Conservation (phyloP, 495 filamentous ascomycete species). For the Tuber aestivum region DNA sequence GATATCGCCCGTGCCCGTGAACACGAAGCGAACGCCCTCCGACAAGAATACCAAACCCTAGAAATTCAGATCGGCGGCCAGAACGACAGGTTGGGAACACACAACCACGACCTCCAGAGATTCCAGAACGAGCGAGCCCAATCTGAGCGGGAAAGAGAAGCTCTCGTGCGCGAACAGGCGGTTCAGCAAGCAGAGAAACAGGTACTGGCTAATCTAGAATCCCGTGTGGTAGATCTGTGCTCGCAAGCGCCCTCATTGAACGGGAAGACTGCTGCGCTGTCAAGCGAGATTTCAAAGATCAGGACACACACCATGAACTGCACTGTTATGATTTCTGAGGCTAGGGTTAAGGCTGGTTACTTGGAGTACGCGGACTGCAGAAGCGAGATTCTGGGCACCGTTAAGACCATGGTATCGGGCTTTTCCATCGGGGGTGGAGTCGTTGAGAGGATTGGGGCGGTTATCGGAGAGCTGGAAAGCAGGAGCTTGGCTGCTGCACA, state of each 20-base stretch:
- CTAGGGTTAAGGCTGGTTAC: not conserved
- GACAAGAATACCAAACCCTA: not conserved
- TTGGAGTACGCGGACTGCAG: not conserved
- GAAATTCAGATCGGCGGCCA: not conserved
- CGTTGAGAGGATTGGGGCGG: not conserved
- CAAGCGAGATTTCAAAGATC: not conserved
- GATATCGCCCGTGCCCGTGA: not conserved
- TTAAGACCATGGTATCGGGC: not conserved
- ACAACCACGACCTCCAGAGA: not conserved
- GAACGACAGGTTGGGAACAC: not conserved
- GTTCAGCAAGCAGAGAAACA: not conserved
- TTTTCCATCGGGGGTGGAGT: not conserved
- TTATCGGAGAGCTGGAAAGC: not conserved
- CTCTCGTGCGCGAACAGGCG: not conserved
- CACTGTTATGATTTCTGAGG: not conserved
- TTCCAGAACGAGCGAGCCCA: not conserved
- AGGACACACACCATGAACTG: constrained; percentile 1
- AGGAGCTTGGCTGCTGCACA: not conserved
- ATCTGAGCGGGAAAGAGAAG: not conserved
- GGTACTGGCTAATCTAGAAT: not conserved
- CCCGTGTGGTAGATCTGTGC: not conserved
- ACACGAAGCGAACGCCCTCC: not conserved
- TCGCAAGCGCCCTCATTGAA: not conserved
- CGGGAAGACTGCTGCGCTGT: not conserved
- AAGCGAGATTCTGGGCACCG: not conserved